These are phyloP conservation scores for Aspergillus biplanus DNA, from an alignment of 495 filamentous ascomycete species.

Conservation along the genomic window DNA sequence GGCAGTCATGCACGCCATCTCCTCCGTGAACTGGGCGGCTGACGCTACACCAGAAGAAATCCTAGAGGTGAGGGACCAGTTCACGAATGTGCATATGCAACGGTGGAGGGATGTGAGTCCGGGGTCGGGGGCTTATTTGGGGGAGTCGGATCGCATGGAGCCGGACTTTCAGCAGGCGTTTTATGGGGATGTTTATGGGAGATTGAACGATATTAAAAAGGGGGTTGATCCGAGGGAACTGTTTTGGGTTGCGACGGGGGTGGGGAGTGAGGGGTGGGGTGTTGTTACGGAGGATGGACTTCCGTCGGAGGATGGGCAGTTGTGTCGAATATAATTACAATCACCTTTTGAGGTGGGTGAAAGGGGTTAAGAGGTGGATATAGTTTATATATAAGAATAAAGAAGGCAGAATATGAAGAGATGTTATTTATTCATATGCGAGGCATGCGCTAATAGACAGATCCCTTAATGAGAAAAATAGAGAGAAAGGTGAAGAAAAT, in stretches of 20 bases:
- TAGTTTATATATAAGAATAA: too few relatives aligned
- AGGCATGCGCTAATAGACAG: neutral
- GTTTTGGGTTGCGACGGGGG: constrained; percentile 58
- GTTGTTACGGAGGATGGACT: constrained; percentile 35
- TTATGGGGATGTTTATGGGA: constrained; percentile 59
- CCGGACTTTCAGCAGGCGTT: constrained; percentile 66
- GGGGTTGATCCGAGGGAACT: constrained; percentile 56
- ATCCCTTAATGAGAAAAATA: too few relatives aligned
- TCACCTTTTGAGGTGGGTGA: too few relatives aligned
- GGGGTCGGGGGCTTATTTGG: constrained; percentile 40
- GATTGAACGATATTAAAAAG: constrained; percentile 55
- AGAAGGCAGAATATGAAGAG: neutral
- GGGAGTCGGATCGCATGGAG: constrained; percentile 58
- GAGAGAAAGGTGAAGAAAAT: too few relatives aligned
- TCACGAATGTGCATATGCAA: constrained; percentile 47
- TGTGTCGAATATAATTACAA: too few relatives aligned
- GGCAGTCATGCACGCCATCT: constrained; percentile 56
- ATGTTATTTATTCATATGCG: neutral
- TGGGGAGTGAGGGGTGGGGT: constrained; percentile 58
- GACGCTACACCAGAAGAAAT: constrained; percentile 28
- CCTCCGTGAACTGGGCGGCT: constrained; percentile 34
- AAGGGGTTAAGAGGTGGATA: too few relatives aligned
- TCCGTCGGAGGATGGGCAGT: constrained; percentile 39
- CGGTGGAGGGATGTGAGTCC: constrained; percentile 53
- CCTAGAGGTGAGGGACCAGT: constrained; percentile 24